Percentiles rank a stretch among this genome's conserved stretches.
phyloP scores from a whole-genome alignment of 2,329 filamentous ascomycete genomes.

The Aspergillus glaucus region DNA sequence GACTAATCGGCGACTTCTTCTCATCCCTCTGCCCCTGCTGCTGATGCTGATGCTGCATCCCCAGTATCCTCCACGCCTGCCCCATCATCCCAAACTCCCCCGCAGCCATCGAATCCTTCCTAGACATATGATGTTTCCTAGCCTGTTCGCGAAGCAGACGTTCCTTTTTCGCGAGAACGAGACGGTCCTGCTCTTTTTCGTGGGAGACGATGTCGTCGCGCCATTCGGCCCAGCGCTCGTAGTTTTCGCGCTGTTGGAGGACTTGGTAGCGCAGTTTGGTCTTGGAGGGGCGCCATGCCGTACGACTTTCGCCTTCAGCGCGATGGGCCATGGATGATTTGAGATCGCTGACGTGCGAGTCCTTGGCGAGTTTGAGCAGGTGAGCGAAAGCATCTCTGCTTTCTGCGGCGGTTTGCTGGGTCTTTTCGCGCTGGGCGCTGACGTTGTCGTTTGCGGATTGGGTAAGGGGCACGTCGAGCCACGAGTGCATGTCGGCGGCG shows the following conservation, averaged over 20 bases:
- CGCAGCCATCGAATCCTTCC: slow-evolving; percentile 20
- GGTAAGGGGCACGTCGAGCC: slow-evolving; percentile 38
- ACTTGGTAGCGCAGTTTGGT: slow-evolving; percentile 39
- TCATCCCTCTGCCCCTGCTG: neutral
- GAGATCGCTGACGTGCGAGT: slow-evolving; percentile 35
- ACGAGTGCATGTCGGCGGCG: slow-evolving; percentile 35
- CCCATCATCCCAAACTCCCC: slow-evolving; percentile 35
- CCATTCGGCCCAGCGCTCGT: slow-evolving; percentile 43
- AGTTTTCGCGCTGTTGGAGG: slow-evolving; percentile 40
- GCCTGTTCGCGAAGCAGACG: slow-evolving; percentile 21
- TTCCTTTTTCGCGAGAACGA: slow-evolving; percentile 28
- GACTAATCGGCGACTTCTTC: neutral
- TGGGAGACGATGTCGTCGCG: slow-evolving; percentile 34
- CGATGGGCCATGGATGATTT: slow-evolving; percentile 24
- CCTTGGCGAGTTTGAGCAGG: slow-evolving; percentile 38
- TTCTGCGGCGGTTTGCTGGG: slow-evolving; percentile 32
- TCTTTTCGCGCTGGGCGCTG: slow-evolving; percentile 24
- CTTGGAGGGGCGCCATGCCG: slow-evolving; percentile 37
- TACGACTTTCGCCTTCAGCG: slow-evolving; percentile 15
- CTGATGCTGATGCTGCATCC: slow-evolving; percentile 26
- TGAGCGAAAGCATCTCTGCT: slow-evolving; percentile 38
- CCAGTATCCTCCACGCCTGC: slow-evolving; percentile 35
- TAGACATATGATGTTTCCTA: slow-evolving; percentile 16
- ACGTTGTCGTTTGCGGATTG: slow-evolving; percentile 10
- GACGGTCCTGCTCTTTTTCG: slow-evolving; percentile 31